Conservation (phyloP, 2,329 filamentous ascomycete species). For the Bretziella fagacearum region DNA sequence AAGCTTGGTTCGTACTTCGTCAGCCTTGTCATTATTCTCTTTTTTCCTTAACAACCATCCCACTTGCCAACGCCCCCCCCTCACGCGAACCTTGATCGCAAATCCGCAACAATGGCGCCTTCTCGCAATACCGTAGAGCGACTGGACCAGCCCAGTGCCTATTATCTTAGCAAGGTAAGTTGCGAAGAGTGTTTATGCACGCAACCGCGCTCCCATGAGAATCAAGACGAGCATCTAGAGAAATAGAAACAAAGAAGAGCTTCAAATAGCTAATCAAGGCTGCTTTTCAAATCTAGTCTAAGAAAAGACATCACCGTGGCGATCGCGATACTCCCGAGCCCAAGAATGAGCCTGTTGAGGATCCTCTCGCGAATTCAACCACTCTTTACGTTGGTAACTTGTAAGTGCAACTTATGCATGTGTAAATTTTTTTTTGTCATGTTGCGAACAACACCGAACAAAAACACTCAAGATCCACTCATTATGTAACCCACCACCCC, state of each 20-base stretch:
- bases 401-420: conserved; percentile 26
- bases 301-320: conserved; percentile 33
- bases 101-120: conserved; percentile 6
- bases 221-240: conserved; percentile 10
- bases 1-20: background rate
- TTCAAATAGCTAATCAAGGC: conserved; percentile 16
- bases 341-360: conserved; percentile 33
- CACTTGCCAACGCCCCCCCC: too few relatives aligned
- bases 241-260: background rate
- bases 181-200: conserved; percentile 12
- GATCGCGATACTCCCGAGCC: conserved; percentile 37
- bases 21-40: background rate
- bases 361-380: conserved; percentile 71
- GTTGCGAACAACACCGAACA: background rate
- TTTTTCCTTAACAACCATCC: background rate
- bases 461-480: background rate
- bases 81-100: too few relatives aligned
- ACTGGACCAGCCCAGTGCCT: conserved; percentile 86
- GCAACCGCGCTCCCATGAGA: too few relatives aligned
- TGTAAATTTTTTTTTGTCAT: background rate
- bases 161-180: conserved; percentile 66
- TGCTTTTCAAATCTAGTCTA: conserved; percentile 28
- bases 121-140: conserved; percentile 57
- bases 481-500: conserved; percentile 15
- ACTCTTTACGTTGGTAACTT: conserved; percentile 97